Evolutionary conservation across 108 stramenopile genomes (phyloP), one percentile per base, ranked within the genome.

Genomic region (Thalassiosira profunda): DNA sequence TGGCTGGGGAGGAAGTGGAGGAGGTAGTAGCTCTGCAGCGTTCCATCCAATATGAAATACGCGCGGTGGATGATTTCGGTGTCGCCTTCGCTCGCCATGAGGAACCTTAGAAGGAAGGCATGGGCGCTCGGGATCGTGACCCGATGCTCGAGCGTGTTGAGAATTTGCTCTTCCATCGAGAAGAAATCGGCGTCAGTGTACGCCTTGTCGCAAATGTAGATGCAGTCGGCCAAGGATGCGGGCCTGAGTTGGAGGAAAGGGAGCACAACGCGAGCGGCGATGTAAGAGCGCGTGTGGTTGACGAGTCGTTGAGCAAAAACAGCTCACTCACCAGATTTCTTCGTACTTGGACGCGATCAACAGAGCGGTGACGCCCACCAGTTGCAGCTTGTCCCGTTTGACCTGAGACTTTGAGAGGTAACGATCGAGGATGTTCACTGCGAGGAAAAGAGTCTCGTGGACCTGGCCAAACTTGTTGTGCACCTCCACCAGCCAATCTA

Each of bases 401-500:
- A 98, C 96, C 62, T 83, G 62, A 33, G 74, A 67, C 28, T 70
- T 64, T 35, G 73, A 76, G 14, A 98, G 92, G 76, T 96, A 99
- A 28, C 98, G 90, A 78, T 99, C 99, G 62, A 99, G 96, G 67
- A 99, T 82, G 63, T 98, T 96, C 33, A 99, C 92, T 26, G 94
- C 95, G 9, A 99, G 92, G 74, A 97, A 98, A 9, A 99, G 86
- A 20, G 98, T 98, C 63, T 98, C 97, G 10, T 97, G 97, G 57
- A 95, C 89, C 37, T 98, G 94, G 66, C 96, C 95, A 82, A 99
- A 99, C 89, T 98, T 99, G 61, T 94, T 64, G 81, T 99, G 98
- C 5, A 99, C 98, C 76, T 98, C 97, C 12, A 98, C 95, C 41
- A 99, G 86, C 99, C 99, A 99, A 75, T 99, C 98, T 30, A 99